phyloP scores from a whole-genome alignment of 2,329 filamentous ascomycete genomes.

The Fusarium temperatum region DNA sequence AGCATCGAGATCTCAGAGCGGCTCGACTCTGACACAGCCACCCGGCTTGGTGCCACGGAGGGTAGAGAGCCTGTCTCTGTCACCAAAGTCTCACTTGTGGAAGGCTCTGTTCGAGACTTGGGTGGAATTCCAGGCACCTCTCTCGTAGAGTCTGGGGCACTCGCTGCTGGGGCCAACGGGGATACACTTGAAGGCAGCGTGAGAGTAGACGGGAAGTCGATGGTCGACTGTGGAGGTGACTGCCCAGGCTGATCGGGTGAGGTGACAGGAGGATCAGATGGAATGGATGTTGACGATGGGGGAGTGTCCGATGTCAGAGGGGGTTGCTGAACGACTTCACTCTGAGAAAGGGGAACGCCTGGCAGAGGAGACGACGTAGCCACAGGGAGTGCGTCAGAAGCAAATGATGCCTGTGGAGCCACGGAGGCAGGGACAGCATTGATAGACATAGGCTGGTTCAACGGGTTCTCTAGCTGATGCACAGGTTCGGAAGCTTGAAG shows the following conservation, averaged over 20 bases:
- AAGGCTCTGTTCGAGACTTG: background rate
- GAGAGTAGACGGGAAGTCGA: background rate
- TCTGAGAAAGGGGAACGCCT: background rate
- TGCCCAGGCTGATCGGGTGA: background rate
- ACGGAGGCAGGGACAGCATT: background rate
- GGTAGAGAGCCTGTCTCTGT: slow-evolving; percentile 35
- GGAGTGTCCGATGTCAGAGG: background rate
- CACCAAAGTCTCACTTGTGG: slow-evolving; percentile 12
- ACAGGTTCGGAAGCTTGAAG: slow-evolving; percentile 7
- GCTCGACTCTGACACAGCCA: slow-evolving; percentile 42
- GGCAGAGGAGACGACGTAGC: background rate
- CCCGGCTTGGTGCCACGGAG: slow-evolving; percentile 36
- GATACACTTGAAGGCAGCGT: background rate
- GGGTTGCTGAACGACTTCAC: background rate
- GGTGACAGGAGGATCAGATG: background rate
- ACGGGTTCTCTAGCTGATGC: slow-evolving; percentile 5
- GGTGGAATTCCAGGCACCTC: background rate
- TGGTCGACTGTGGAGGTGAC: background rate
- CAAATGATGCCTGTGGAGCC: background rate
- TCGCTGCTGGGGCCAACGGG: background rate
- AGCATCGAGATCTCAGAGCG: slow-evolving; percentile 35
- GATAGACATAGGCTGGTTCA: background rate
- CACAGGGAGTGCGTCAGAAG: slow-evolving; percentile 6
- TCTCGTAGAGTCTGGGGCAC: background rate
- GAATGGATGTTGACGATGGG: background rate